Conservation (phyloP, 2,329 filamentous ascomycete genomes). For the Neofusicoccum umdonicola region DNA sequence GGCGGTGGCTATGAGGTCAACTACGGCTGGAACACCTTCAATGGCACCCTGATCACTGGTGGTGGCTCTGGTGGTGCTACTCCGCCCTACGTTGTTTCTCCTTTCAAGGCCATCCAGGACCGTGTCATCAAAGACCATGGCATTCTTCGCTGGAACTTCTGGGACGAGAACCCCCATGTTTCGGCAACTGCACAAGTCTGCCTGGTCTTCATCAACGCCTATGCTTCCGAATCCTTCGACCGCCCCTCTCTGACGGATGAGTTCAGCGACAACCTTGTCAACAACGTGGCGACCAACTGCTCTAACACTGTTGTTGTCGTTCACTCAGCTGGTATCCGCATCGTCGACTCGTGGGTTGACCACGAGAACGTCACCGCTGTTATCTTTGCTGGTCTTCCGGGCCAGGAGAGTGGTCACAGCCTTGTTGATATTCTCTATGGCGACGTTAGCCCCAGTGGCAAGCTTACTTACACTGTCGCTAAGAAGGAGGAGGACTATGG, state of each 20-base stretch:
- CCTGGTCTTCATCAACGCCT: constrained; percentile 61
- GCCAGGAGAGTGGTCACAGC: constrained; percentile 30
- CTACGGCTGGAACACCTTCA: constrained; percentile 44
- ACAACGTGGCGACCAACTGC: constrained; percentile 46
- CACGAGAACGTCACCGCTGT: constrained; percentile 33
- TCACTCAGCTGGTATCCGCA: constrained; percentile 36
- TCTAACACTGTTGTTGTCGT: constrained; percentile 52
- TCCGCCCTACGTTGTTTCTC: constrained; percentile 38
- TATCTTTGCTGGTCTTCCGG: constrained; percentile 30
- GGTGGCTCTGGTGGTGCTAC: constrained; percentile 43
- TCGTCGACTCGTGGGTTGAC: constrained; percentile 32
- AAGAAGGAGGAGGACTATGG: constrained; percentile 75
- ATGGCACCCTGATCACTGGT: constrained; percentile 36
- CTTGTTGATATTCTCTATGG: constrained; percentile 29
- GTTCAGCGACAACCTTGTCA: constrained; percentile 40
- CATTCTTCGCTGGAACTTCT: constrained; percentile 37
- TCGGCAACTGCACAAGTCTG: constrained; percentile 44
- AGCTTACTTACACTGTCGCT: constrained; percentile 83
- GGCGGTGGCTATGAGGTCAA: constrained; percentile 41
- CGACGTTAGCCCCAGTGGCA: constrained; percentile 68
- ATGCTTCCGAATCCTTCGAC: constrained; percentile 47
- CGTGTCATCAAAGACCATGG: constrained; percentile 25
- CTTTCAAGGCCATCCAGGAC: constrained; percentile 43
- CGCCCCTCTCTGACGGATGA: constrained; percentile 43
- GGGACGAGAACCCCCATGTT: constrained; percentile 29